Base-by-base conservation (phyloP, 352 stramenopile species). In the Phytophthora litchii region DNA sequence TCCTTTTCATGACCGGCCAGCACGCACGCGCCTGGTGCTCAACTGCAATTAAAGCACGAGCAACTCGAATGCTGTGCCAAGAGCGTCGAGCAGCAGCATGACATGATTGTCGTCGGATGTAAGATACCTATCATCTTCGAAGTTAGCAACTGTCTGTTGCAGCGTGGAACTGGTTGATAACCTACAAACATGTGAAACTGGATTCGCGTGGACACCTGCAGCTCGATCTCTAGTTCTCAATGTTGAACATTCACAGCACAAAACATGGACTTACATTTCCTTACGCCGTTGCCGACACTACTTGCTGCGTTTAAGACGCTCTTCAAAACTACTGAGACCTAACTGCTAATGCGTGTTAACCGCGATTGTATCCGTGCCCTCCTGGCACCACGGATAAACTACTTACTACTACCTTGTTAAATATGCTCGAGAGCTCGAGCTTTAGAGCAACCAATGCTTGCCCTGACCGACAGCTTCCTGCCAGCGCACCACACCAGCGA, bases 381-480 rank as follows among this genome's bases (percentile, higher is more conserved):
- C 36, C 41, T 23, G 25, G 38, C 41, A 38, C 13, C 41, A 23
- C 43, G 32, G 62, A 70, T 66, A 32, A 64, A 60, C 54, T 69
- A 64, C 53, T 60, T 56, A 12, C 29, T 27, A 45, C 57, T 66
- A 50, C 34, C 57, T 67, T 55, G 29, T 42, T 74, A 74, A 74
- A 74, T 74, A 74, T 67, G 44, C 37, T 60, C 32, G 11, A 45
- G 29, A 6, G 3, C 21, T 43, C 23, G 42, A 37, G n/a, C 27
- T 29, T 68, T 38, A 76, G 23, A 69, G 23, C 52, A 73, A 21
- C 63, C 67, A 70, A 19, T 57, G 57, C 54, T 66, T 66, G 54
- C 51, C 63, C 43, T 63, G 68, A 20, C 66, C 63, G 25, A 76
- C 67, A 7, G 66, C 66, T 46, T 76, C 58, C 49, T 79, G 70